phyloP scores from a whole-genome alignment of 2,329 filamentous ascomycete species.

The Cercospora berteroae region DNA sequence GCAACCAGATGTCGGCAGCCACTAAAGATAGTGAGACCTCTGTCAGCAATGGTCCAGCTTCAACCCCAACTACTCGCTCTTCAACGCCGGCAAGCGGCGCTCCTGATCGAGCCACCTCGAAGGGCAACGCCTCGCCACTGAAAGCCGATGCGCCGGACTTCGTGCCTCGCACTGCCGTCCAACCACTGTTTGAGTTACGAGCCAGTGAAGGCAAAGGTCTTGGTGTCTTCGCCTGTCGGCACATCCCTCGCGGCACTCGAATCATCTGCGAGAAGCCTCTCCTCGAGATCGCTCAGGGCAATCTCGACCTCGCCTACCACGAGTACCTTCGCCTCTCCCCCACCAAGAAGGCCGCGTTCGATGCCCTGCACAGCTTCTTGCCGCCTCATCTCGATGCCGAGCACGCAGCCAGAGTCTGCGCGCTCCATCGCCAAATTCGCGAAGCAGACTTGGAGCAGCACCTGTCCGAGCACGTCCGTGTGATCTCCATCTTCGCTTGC shows the following conservation, averaged over 20 bases:
- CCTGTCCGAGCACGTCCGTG: conserved; percentile 21
- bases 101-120: neutral
- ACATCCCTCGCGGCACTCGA: conserved; percentile 28
- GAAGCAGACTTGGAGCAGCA: conserved; percentile 16
- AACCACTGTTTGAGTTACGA: conserved; percentile 21
- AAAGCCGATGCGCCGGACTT: conserved; percentile 7
- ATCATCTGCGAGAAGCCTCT: conserved; percentile 31
- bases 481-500: conserved; percentile 31
- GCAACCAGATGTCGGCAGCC: neutral
- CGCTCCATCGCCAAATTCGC: conserved; percentile 2
- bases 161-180: neutral
- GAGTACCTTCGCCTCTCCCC: conserved; percentile 25
- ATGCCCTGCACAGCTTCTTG: conserved; percentile 23
- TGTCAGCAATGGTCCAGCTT: neutral
- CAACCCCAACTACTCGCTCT: neutral
- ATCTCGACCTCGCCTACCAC: conserved; percentile 19
- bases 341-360: conserved; percentile 22
- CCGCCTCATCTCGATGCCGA: conserved; percentile 24
- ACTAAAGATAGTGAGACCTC: neutral
- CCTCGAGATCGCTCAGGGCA: conserved; percentile 20
- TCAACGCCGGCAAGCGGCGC: neutral
- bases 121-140: conserved; percentile 1
- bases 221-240: conserved; percentile 28
- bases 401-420: conserved; percentile 18
- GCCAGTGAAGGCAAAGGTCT: conserved; percentile 25